Evolutionary conservation across 768 basidiomycete genomes (phyloP).

Genomic region (Austroboletus eburneus): DNA sequence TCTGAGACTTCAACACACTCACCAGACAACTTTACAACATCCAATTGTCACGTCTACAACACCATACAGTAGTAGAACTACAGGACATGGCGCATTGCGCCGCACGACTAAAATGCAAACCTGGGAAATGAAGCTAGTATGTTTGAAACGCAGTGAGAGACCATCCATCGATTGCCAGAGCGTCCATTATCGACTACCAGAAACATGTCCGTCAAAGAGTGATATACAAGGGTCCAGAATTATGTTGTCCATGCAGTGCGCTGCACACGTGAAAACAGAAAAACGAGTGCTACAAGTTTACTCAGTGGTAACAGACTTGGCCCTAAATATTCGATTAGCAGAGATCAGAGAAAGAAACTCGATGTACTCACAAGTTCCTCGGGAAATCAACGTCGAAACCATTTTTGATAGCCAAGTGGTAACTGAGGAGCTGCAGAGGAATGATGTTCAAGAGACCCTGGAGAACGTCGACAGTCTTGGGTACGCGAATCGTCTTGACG

Average conservation of each 20-base stretch:
- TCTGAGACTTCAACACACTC: no score
- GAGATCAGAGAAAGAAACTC: constrained; percentile 3
- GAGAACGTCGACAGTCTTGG: constrained; percentile 88
- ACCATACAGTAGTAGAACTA: not conserved
- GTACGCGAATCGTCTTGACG: constrained; percentile 89
- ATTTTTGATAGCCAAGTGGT: constrained; percentile 93
- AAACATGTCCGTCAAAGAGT: constrained; percentile 20
- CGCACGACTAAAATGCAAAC: not conserved
- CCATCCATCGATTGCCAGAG: constrained; percentile 24
- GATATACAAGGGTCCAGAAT: constrained; percentile 17
- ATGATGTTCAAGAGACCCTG: constrained; percentile 97
- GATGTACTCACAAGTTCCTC: constrained; percentile 73
- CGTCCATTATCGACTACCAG: constrained; percentile 28
- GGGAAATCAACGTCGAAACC: constrained; percentile 99
- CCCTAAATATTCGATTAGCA: constrained; percentile 38
- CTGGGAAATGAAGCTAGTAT: not conserved
- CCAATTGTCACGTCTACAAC: not conserved
- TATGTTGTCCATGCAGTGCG: no score
- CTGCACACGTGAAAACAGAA: no score
- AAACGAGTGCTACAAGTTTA: constrained; percentile 37
- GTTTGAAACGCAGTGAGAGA: not conserved
- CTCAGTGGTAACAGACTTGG: constrained; percentile 75
- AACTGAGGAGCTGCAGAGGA: constrained; percentile 91
- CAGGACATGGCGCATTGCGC: not conserved
- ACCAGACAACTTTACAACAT: no score